Evolutionary conservation across 768 basidiomycete species (phyloP), one percentile per base, ranked within the genome.

Genomic region (Galerina marginata): DNA sequence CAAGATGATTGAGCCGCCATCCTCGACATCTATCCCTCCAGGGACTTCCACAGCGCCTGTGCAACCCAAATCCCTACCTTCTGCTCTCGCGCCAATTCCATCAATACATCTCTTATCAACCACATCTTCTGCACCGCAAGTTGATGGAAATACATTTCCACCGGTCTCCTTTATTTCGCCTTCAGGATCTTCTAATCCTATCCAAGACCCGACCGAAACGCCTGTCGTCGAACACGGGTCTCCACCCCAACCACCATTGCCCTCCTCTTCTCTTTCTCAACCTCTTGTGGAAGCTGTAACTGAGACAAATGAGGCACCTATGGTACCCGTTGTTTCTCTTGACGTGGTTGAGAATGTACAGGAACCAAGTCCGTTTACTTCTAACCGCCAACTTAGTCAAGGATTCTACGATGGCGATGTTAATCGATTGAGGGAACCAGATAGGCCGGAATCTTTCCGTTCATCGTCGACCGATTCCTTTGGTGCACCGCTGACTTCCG

Each of bases 391-490:
- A 33, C 29, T 36, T 54, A 60, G 62, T 48, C 55, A 40, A 54
- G 29, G 56, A 11, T 58, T 33, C 25, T 55, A 58, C 50, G 43
- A 25, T n/a, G 54, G 64, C 33, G 53, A 62, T 9, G 20, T 51
- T 25, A 50, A 57, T 47, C 42, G 39, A 11, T 51, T 60, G 14
- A 15, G 54, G 20, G 56, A 56, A 23, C 63, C 68, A 1, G 72
- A 73, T 16, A 68, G 75, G 49, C 62, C 80, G 15, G 65, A 70
- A 52, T 80, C 81, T 1, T 74, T 81, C 57, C 73, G 76, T 33
- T 80, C 82, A 0, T 72, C 80, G 0, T 86, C 84, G 0, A 83
- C 83, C 0, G 81, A 81, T 53, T 86, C 84, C 4, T 82, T 84
- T 62, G 84, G 84, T 38, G 73, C 64, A 9, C 78, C 78, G 12